Evolutionary conservation across 2,329 filamentous ascomycete species (phyloP).

Genomic region (Stagonosporopsis chrysanthemi): DNA sequence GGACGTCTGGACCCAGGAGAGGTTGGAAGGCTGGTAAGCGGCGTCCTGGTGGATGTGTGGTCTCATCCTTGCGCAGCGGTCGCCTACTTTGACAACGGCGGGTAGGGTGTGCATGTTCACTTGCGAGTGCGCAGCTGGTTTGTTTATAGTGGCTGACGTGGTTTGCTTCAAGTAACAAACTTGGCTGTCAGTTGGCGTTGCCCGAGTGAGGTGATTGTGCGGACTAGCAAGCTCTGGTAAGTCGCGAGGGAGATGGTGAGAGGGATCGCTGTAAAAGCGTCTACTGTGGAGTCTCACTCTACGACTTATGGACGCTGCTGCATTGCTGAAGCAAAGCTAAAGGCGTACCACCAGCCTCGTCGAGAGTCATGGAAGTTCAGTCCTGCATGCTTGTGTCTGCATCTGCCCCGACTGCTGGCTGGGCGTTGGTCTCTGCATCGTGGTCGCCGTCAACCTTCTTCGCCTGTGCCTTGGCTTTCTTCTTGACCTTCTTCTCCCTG

Average conservation of each 20-base stretch:
- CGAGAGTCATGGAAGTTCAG: not conserved
- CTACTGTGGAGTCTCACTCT: no score
- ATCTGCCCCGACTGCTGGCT: not conserved
- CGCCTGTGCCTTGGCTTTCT: constrained; percentile 45
- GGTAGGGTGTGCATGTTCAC: not conserved
- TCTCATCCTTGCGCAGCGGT: not conserved
- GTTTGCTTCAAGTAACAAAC: not conserved
- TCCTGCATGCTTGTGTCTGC: constrained; percentile 13
- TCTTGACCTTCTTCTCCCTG: constrained; percentile 50
- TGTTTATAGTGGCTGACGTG: not conserved
- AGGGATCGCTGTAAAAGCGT: not conserved
- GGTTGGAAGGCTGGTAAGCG: not conserved
- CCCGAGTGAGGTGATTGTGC: not conserved
- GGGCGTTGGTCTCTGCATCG: not conserved
- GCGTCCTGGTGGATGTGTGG: not conserved
- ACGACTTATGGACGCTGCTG: not conserved
- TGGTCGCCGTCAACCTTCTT: constrained; percentile 32
- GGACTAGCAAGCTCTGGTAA: not conserved
- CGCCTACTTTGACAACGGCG: not conserved
- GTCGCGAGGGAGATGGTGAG: no score
- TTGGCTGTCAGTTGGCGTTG: not conserved
- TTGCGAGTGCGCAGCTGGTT: not conserved
- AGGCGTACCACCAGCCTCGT: not conserved
- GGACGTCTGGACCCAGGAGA: not conserved
- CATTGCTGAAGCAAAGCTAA: not conserved